These are phyloP conservation scores for Zymoseptoria brevis DNA, from an alignment of 2,329 filamentous ascomycete species.

Conservation along the genomic window DNA sequence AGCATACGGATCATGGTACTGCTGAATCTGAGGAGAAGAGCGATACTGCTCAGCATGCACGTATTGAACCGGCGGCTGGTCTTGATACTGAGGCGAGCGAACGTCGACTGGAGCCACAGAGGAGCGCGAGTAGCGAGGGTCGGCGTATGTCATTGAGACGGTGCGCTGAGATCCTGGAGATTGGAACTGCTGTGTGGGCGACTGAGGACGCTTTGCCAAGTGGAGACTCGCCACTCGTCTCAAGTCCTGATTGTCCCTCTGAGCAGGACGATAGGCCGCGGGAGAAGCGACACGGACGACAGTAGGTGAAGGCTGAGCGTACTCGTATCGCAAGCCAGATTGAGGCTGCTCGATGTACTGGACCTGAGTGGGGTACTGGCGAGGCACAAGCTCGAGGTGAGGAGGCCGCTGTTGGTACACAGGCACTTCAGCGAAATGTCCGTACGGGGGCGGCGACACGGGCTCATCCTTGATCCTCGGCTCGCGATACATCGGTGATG, in stretches of 20 bases:
- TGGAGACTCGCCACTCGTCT: slow-evolving; percentile 42
- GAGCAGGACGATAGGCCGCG: slow-evolving; percentile 27
- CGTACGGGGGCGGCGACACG: slow-evolving; percentile 52
- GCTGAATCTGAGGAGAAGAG: slow-evolving; percentile 28
- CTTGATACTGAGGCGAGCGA: slow-evolving; percentile 23
- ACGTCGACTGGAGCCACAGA: slow-evolving; percentile 21
- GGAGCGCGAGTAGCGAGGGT: slow-evolving; percentile 28
- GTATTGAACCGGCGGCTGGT: slow-evolving; percentile 31
- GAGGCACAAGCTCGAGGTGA: slow-evolving; percentile 34
- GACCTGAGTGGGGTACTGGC: slow-evolving; percentile 33
- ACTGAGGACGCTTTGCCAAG: slow-evolving; percentile 38
- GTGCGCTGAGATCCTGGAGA: slow-evolving; percentile 35
- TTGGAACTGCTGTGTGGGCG: slow-evolving; percentile 34
- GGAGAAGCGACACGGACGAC: slow-evolving; percentile 34
- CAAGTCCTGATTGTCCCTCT: slow-evolving; percentile 40
- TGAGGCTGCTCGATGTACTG: slow-evolving; percentile 37
- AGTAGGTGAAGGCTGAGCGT: slow-evolving; percentile 35
- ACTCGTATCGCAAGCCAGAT: slow-evolving; percentile 36
- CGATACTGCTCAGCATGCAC: slow-evolving; percentile 35
- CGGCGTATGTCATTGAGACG: slow-evolving; percentile 36
- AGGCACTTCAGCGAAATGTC: slow-evolving; percentile 30
- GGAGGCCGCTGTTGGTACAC: slow-evolving; percentile 30
- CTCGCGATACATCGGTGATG: slow-evolving; percentile 31
- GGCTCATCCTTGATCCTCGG: slow-evolving; percentile 56
- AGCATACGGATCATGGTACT: slow-evolving; percentile 30